These are phyloP conservation scores for Cyberlindnera mrakii DNA, from an alignment of 805 yeast species.

Conservation along the genomic window DNA sequence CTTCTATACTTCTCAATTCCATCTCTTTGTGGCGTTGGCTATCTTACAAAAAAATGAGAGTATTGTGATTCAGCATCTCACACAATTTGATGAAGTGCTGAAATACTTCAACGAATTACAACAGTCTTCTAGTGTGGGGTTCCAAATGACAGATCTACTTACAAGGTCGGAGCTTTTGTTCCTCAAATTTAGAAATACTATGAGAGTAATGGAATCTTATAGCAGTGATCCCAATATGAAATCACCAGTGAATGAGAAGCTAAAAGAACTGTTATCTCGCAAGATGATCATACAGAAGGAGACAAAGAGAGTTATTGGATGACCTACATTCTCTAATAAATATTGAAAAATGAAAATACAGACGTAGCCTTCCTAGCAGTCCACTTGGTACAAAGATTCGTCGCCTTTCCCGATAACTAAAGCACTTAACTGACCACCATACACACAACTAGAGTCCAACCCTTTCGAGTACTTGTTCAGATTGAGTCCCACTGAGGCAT, in stretches of 20 bases:
- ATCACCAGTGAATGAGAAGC: constrained; percentile 37
- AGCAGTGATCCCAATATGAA: constrained; percentile 11
- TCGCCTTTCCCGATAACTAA: constrained; percentile 23
- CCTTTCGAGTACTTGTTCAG: constrained; percentile 66
- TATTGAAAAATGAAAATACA: no score
- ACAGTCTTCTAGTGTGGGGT: constrained; percentile 49
- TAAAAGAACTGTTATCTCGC: constrained; percentile 55
- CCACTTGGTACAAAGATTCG: constrained; percentile 10
- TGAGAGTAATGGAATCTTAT: constrained; percentile 59
- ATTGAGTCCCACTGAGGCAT: constrained; percentile 72
- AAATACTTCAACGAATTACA: constrained; percentile 89
- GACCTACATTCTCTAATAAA: not conserved
- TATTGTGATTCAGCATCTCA: constrained; percentile 66
- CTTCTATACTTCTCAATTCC: constrained; percentile 79
- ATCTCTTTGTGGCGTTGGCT: constrained; percentile 80
- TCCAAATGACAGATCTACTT: constrained; percentile 56
- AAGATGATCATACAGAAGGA: constrained; percentile 64
- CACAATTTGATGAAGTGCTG: constrained; percentile 83
- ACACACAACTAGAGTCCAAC: constrained; percentile 75
- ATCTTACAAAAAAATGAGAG: constrained; percentile 83
- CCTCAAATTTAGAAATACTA: constrained; percentile 71
- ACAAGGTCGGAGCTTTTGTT: constrained; percentile 83
- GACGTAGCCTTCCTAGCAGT: constrained; percentile 3
- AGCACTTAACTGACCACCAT: constrained; percentile 66
- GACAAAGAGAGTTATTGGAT: constrained; percentile 9